Evolutionary conservation across 2,329 filamentous ascomycete genomes (phyloP), one percentile per base, ranked within the genome.

Genomic region (Aspergillus amoenus): DNA sequence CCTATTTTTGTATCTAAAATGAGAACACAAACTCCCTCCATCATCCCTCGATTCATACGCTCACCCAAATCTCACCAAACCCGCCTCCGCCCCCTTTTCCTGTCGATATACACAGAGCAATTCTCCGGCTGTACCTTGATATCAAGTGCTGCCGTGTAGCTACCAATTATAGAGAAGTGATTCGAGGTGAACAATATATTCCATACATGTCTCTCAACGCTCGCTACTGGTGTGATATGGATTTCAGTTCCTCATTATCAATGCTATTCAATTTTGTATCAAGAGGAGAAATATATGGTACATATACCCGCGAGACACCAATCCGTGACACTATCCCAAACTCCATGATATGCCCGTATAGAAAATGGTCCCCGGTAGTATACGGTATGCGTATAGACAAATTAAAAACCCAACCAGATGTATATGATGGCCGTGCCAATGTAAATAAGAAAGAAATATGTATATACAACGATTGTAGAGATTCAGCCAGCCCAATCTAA

Each of bases 21-120:
- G 15, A 41, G 49, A 45, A 52, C 34, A 46, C 45, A 18, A 46
- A 47, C 57, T 59, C 60, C 47, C 52, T 24, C 60, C 52, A 32
- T 42, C 42, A 32, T 44, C 42, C 47, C 39, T 55, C 50, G 58
- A 60, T 22, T 69, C 21, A 24, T 12, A 15, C 5, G 43, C 32
- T 32, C 60, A 46, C 67, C 65, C 22, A 30, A 48, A 68, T 56
- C 58, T 49, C 52, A 61, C 57, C 55, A 21, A 34, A 27, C 43
- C 27, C n/a, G 27, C 17, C 18, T 59, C 27, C 44, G 41, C 45
- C 27, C 24, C 27, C 27, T 30, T 37, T 57, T 54, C 47, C 49
- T 53, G 52, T 57, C 52, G 43, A 57, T 54, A 55, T 62, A 51
- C 53, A 53, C 55, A 56, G 51, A 55, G 51, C 55, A 39, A 41